phyloP scores from a whole-genome alignment of 2,329 filamentous ascomycete species.

The Ophiocordyceps polyrhachis-furcata region DNA sequence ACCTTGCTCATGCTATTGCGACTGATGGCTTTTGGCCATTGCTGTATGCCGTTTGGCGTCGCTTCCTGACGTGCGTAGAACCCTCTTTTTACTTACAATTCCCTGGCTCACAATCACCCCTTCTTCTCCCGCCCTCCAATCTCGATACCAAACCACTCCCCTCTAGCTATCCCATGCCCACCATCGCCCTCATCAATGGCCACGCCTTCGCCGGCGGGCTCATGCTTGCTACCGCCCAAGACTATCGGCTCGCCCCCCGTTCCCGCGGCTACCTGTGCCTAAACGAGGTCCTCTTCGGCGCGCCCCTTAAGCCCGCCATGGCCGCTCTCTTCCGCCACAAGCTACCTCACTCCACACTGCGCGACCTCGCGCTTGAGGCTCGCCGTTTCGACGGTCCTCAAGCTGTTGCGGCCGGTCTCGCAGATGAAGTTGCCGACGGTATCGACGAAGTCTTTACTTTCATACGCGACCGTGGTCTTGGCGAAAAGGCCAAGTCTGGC shows the following conservation, averaged over 20 bases:
- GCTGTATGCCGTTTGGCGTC: conserved; percentile 45
- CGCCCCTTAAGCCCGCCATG: conserved; percentile 58
- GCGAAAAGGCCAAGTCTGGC: conserved; percentile 41
- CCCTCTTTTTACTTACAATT: neutral
- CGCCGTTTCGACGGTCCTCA: conserved; percentile 44
- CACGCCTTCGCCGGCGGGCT: conserved; percentile 70
- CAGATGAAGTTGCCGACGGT: conserved; percentile 39
- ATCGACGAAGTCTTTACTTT: conserved; percentile 43
- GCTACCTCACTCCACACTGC: conserved; percentile 34
- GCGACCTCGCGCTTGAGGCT: conserved; percentile 54
- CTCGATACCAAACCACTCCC: neutral
- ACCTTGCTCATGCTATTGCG: conserved; percentile 45
- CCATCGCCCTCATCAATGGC: conserved; percentile 59
- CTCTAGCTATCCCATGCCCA: conserved; percentile 55
- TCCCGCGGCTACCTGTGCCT: conserved; percentile 55
- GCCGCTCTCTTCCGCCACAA: conserved; percentile 57
- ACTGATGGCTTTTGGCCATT: conserved; percentile 43
- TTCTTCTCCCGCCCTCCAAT: neutral
- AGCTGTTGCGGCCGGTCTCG: conserved; percentile 46
- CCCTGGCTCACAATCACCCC: neutral
- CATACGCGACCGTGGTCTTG: conserved; percentile 37
- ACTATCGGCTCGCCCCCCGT: conserved; percentile 63
- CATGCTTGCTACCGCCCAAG: conserved; percentile 66
- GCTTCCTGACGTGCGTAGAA: conserved; percentile 24
- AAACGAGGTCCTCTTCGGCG: conserved; percentile 67